Conservation (phyloP, 495 filamentous ascomycete species). For the Xylaria longipes region DNA sequence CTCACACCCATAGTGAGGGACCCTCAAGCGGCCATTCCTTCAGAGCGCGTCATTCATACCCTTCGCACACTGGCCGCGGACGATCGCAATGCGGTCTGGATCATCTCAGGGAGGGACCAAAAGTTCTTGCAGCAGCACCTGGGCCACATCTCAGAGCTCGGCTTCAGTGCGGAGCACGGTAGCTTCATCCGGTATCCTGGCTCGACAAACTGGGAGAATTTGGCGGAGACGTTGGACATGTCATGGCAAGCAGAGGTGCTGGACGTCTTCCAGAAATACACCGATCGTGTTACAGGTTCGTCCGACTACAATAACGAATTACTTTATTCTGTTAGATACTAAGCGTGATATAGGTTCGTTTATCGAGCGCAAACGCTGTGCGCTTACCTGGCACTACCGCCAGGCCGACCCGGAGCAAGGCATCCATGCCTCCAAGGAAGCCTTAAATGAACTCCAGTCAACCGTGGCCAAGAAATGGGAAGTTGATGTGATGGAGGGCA, state of each 20-base stretch:
- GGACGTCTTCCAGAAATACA: slow-evolving; percentile 82
- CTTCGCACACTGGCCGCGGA: slow-evolving; percentile 81
- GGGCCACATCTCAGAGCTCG: slow-evolving; percentile 81
- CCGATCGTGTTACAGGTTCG: slow-evolving; percentile 78
- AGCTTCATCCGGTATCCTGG: slow-evolving; percentile 86
- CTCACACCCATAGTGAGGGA: slow-evolving; percentile 95
- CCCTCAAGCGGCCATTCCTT: slow-evolving; percentile 84
- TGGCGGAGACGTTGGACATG: slow-evolving; percentile 85
- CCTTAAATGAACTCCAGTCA: slow-evolving; percentile 74
- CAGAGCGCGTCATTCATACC: slow-evolving; percentile 77
- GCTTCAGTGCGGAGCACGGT: slow-evolving; percentile 93
- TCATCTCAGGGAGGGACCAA: slow-evolving; percentile 92
- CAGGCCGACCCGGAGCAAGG: slow-evolving; percentile 85
- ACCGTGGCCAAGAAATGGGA: slow-evolving; percentile 79
- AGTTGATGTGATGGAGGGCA: slow-evolving; percentile 93
- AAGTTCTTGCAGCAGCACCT: slow-evolving; percentile 86
- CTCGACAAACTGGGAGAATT: slow-evolving; percentile 78
- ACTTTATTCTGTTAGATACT: slow-evolving; percentile 26
- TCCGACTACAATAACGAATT: background rate
- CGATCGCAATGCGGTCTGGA: slow-evolving; percentile 89
- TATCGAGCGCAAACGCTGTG: slow-evolving; percentile 89
- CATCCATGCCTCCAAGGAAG: slow-evolving; percentile 73
- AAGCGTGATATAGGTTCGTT: slow-evolving; percentile 67
- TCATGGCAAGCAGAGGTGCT: slow-evolving; percentile 84
- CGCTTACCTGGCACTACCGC: slow-evolving; percentile 96